Evolutionary conservation across 2,329 filamentous ascomycete genomes (phyloP).

Genomic region (Zarea fungicola): DNA sequence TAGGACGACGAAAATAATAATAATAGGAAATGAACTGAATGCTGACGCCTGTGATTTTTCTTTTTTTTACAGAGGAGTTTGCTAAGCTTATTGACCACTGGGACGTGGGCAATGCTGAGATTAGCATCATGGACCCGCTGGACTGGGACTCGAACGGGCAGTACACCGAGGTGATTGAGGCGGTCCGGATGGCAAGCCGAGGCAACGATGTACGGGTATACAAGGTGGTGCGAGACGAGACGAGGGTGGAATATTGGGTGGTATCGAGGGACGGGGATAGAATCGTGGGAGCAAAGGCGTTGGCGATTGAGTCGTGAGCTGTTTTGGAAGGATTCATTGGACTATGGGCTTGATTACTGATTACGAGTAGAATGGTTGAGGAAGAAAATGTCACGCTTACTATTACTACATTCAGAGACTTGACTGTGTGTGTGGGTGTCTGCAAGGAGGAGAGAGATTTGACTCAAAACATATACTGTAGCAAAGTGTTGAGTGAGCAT

Average conservation of each 20-base stretch:
- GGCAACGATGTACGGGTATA: conserved; percentile 72
- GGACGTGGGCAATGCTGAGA: conserved; percentile 45
- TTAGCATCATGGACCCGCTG: conserved; percentile 61
- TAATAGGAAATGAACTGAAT: no score
- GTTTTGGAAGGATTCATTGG: no score
- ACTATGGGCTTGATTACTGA: no score
- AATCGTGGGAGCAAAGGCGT: conserved; percentile 72
- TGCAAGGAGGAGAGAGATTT: no score
- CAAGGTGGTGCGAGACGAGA: conserved; percentile 55
- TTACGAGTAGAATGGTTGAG: no score
- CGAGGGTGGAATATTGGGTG: conserved; percentile 74
- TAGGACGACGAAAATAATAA: no score
- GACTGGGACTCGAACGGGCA: conserved; percentile 70
- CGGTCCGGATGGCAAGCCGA: conserved; percentile 58
- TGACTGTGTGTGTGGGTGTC: no score
- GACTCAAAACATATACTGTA: no score
- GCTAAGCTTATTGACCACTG: conserved; percentile 59
- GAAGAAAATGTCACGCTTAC: no score
- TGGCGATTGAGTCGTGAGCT: conserved; percentile 58
- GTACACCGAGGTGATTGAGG: conserved; percentile 65
- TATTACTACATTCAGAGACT: no score
- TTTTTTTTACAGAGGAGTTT: conserved; percentile 55
- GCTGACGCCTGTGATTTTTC: not conserved
- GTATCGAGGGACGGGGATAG: conserved; percentile 57
- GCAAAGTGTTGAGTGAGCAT: no score